Evolutionary conservation across 495 filamentous ascomycete species (phyloP), one percentile per base, ranked within the genome.

Genomic region (Trichoderma asperelloides): DNA sequence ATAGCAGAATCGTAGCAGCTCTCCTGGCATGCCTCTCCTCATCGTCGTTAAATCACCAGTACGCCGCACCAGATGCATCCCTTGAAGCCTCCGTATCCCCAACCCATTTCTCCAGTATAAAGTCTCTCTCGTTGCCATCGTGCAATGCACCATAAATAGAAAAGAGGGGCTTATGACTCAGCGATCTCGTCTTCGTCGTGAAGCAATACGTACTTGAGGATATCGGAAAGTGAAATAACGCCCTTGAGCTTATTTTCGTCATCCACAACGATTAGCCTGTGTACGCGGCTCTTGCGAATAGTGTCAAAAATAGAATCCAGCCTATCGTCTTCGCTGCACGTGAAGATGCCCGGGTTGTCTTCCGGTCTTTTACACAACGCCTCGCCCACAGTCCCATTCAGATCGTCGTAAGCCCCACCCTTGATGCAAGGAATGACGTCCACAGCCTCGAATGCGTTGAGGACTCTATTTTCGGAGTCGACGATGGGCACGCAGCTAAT

Each of bases 391-490:
- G 83, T 91, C 2, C 95, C 84, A 55, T 89, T 86, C 66, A 98
- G 81, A 69, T 97, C 95, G 66, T 98, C 93, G 70, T 98, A 97
- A 18, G 86, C 87, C 16, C 93, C 93, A 13, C 92, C 93, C 74
- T 95, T 96, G 74, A 99, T 97, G 71, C 97, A 84, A 0, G 93
- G 89, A 70, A 99, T 96, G 57, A 99, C 92, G 79, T 99, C 95
- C 62, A 99, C 93, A 9, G 95, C 91, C 77, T 99, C 96, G 72
- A 98, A 99, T 7, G 98, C 92, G 74, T 99, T 99, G 70, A 97
- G 86, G 1, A 99, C 85, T 72, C 72, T 82, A 85, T 89, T 87
- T 72, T 92, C 88, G 25, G 84, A 81, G 73, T 98, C 95, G 63
- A 98, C 74, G 68, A 99, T 96, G 3, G 95, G 95, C 39, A 99